A percentile compares a stretch with the other conserved stretches of the same genome.
These are phyloP conservation scores for Phytopythium aichiense DNA, from an alignment of 352 stramenopile genomes.

Conservation along the genomic window DNA sequence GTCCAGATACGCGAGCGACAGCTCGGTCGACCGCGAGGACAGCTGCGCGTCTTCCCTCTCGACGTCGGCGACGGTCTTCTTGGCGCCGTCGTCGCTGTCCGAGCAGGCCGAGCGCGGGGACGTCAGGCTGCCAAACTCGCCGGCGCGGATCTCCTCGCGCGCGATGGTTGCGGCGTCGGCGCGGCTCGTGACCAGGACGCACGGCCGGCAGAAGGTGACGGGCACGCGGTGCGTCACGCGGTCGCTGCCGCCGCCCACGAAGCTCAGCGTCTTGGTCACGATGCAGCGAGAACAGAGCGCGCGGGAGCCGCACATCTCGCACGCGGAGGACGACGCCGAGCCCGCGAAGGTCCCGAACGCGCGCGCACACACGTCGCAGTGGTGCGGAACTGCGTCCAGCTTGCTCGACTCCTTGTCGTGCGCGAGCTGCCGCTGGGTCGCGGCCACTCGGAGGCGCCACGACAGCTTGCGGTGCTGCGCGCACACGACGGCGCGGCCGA, in stretches of 20 bases:
- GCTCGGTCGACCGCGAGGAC: slow-evolving; percentile 1
- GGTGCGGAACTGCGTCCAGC: slow-evolving; percentile 13
- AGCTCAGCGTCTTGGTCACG: slow-evolving; percentile 21
- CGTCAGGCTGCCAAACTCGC: slow-evolving; percentile 22
- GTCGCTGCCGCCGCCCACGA: slow-evolving; percentile 15
- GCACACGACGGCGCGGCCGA: slow-evolving; percentile 27
- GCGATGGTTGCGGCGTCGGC: slow-evolving; percentile 21
- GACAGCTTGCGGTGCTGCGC: slow-evolving; percentile 43
- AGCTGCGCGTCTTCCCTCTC: not conserved
- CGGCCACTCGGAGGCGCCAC: slow-evolving; percentile 22
- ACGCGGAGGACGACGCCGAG: not conserved
- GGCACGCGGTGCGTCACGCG: slow-evolving; percentile 17
- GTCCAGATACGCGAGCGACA: slow-evolving; percentile 4
- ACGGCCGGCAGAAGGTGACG: slow-evolving; percentile 21
- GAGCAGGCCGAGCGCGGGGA: slow-evolving; percentile 12
- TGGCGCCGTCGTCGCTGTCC: slow-evolving; percentile 3
- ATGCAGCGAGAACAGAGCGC: slow-evolving; percentile 23
- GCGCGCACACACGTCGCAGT: slow-evolving; percentile 11
- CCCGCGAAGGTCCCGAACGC: slow-evolving; percentile 17
- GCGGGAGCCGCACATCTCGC: slow-evolving; percentile 24
- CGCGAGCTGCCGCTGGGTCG: slow-evolving; percentile 1
- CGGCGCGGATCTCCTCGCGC: slow-evolving; percentile 27
- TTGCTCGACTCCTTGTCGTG: not conserved
- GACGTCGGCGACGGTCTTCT: not conserved
- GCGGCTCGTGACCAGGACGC: slow-evolving; percentile 15